Evolutionary conservation across 2,329 filamentous ascomycete species (phyloP), one percentile per base, ranked within the genome.

Genomic region (Alternaria ventricosa): DNA sequence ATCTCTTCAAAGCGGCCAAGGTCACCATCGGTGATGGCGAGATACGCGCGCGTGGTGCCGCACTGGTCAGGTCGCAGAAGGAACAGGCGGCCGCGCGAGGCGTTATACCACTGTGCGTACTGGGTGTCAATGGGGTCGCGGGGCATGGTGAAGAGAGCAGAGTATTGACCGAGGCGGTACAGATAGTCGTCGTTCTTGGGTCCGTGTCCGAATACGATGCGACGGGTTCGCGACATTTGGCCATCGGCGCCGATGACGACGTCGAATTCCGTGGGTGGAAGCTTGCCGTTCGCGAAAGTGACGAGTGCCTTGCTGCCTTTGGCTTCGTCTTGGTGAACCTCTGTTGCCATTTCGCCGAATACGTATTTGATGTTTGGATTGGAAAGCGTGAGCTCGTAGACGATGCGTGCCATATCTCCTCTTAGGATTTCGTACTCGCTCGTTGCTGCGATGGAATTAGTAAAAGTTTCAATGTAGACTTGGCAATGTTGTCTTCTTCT

Each of bases 391-490:
- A 75, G 77, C 13, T 86, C 80, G 67, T 85, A 84, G 1, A 89
- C 71, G 3, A 89, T 77, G 11, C 78, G 74, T 5, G 83, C 82
- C n/a, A 90, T 70, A 56, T 88, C 85, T 0, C 85, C 87, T 9
- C 87, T 80, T 82, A 90, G 85, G 53, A 90, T 85, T 77, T 90
- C 88, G 63, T 82, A 88, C 60, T 90, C 87, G 62, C 82, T 84
- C 0, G 84, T 86, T 47, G 86, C 78, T 67, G n/a, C 10, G 13
- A 10, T 1, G 25, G 2, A 30, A 33, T 65, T 36, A 49, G 46
- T 3, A 18, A 10, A n/a, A 15, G 15, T 6, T 6, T 28, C 18
- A 12, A 12, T 28, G 5, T 9, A 5, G n/a, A 11, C 46, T 28
- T 28, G 23, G 18, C 27, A 5, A 36, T 36, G 12, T 6, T 15